Evolutionary conservation across 2,329 filamentous ascomycete species (phyloP).

Genomic region (Colletotrichum magnum): DNA sequence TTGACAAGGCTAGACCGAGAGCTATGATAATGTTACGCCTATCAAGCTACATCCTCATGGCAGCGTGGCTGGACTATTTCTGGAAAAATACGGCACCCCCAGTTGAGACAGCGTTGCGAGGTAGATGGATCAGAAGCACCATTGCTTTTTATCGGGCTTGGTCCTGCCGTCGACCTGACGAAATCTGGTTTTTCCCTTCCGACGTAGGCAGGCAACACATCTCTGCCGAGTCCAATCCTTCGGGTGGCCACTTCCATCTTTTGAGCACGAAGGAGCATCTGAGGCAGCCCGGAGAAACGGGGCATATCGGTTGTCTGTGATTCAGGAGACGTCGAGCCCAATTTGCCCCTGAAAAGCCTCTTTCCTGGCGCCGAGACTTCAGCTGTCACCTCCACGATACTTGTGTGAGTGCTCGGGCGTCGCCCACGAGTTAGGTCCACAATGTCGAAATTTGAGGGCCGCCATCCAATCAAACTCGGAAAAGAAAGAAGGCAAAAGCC

Average conservation of each 20-base stretch:
- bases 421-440: constrained; percentile 12
- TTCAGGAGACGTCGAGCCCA: constrained; percentile 1
- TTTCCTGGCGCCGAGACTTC: constrained; percentile 22
- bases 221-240: not conserved
- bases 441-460: constrained; percentile 27
- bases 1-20: constrained; percentile 1
- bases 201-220: not conserved
- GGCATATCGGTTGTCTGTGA: not conserved
- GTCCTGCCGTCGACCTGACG: not conserved
- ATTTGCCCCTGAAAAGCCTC: constrained; percentile 29
- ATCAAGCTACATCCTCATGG: constrained; percentile 1
- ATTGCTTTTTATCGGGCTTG: not conserved
- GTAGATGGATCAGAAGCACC: constrained; percentile 1
- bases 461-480: constrained; percentile 8
- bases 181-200: not conserved
- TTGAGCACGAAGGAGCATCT: not conserved
- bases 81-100: not conserved
- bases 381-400: constrained; percentile 22
- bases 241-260: not conserved
- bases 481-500: not conserved
- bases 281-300: not conserved
- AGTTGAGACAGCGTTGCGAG: constrained; percentile 20
- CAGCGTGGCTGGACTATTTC: constrained; percentile 2
- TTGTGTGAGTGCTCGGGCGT: constrained; percentile 23
- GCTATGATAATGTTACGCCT: not conserved